Evolutionary conservation across 2,329 filamentous ascomycete species (phyloP), one percentile per base, ranked within the genome.

Genomic region (Cladophialophora chaetospira): DNA sequence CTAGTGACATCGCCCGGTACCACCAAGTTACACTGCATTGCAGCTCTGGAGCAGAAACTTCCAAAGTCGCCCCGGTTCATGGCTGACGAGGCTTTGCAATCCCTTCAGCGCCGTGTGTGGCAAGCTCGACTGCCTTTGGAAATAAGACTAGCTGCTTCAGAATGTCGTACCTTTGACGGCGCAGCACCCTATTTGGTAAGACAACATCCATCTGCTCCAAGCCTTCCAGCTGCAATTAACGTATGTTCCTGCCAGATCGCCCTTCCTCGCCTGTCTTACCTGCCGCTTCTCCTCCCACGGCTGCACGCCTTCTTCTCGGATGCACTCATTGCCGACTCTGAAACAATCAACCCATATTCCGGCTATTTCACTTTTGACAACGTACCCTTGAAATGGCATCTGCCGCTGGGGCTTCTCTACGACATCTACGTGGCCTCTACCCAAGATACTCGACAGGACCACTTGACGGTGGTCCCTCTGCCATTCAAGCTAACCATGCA

Each of bases 301-400:
- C 73, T 89, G 5, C 82, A 84, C 63, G 73, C 77, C 47, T 89
- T 88, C 75, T 89, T 88, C 69, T 66, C 74, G 1, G 64, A 75
- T 11, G 78, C 71, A 23, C 71, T 88, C 33, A 88, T 88, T 64
- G 76, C 85, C 62, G 78, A 84, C 3, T 72, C 78, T 40, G 74
- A 80, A 28, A 73, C 72, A 58, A 50, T 63, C 8, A 63, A 73
- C 2, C 68, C 79, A 5, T 75, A 81, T 56, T 73, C 82, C 40
- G 80, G 82, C 17, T 87, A 84, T 82, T 82, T 90, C 62, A 84
- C 82, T 1, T 87, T 85, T 66, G 84, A 89, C 68, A 80, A 77
- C 11, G 86, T 89, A 13, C 82, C 85, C 2, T 70, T 89, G 62
- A 88, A 88, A 74, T 88, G 85, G 85, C 87, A 89, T 67, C 85